Conservation (phyloP, 1,284 basidiomycete genomes). For the Microbotryum silenes-acaulis region DNA sequence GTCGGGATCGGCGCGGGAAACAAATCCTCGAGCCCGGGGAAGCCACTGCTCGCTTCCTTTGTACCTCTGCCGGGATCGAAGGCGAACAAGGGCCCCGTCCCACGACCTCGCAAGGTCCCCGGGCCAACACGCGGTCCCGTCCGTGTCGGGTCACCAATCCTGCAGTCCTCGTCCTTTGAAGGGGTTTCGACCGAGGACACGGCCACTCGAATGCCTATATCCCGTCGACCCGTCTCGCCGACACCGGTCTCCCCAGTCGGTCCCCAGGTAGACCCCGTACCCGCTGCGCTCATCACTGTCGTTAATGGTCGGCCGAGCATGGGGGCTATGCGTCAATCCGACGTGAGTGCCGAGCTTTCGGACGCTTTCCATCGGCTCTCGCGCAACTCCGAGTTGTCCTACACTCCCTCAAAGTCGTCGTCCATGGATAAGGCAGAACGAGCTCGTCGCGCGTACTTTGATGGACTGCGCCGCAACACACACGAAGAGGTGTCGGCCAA, state of each 20-base stretch:
- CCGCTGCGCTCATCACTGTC: not conserved
- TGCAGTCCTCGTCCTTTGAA: not conserved
- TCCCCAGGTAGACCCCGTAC: not conserved
- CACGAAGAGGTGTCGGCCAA: not conserved
- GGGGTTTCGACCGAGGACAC: not conserved
- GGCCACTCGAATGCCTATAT: not conserved
- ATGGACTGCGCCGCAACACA: conserved; percentile 5
- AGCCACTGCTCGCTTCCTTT: not conserved
- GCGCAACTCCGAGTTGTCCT: conserved; percentile 8
- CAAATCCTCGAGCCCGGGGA: not conserved
- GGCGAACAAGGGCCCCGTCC: not conserved
- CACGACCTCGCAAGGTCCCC: not conserved
- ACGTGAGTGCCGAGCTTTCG: not conserved
- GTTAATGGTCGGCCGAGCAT: not conserved
- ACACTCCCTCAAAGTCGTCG: not conserved
- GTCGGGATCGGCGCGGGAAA: not conserved
- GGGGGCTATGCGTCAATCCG: not conserved
- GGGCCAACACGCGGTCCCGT: not conserved
- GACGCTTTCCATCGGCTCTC: conserved; percentile 17
- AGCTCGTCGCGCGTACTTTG: conserved; percentile 10
- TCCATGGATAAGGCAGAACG: not conserved
- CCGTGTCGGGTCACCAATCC: not conserved
- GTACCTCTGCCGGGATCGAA: not conserved
- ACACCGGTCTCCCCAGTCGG: not conserved
- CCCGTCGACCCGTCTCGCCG: not conserved